Conservation (phyloP, 129 eudicot genomes). For the sunflower (Helianthus annuus) region HanXRQr2.0-SUNRISE NC_035446.2:169011231-169011730, state of each 20-base stretch:
- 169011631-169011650: too few species aligned
- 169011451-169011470: not conserved
- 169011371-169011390: not conserved
- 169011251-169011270: not conserved
- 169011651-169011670: too few species aligned
- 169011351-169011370: constrained; percentile 6
- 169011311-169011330: constrained; percentile 16
- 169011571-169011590: not conserved
- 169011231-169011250: not conserved
- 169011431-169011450: not conserved
- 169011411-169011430: not conserved
- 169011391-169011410: constrained; percentile 3
- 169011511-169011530: not conserved
- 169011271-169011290: not conserved
- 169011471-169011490: too few species aligned
- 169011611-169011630: too few species aligned
- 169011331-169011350: not conserved
- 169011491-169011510: too few species aligned
- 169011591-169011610: too few species aligned
- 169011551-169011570: not conserved
- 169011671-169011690: not conserved
- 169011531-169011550: not conserved
- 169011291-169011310: constrained; percentile 25
- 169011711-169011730: constrained; percentile 5
- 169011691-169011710: not conserved